Conservation (phyloP, 1,139 yeast species). For the Geotrichum candidum region DNA sequence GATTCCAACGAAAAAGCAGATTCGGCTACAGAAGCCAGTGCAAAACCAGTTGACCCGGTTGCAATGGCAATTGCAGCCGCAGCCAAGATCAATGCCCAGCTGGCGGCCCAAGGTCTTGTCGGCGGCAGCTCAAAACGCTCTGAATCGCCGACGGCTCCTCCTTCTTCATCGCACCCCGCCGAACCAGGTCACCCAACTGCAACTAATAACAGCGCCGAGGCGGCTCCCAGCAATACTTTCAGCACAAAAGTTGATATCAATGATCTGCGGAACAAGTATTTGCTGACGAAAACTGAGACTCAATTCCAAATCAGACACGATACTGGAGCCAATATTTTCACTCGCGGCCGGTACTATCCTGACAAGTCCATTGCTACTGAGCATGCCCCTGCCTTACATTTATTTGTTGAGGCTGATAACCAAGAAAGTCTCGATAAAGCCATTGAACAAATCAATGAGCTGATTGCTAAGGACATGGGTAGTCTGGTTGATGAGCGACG, state of each 20-base stretch:
- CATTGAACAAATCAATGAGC: conserved; percentile 29
- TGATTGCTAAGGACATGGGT: conserved; percentile 33
- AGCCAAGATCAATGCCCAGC: conserved; percentile 34
- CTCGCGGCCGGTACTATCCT: conserved; percentile 38
- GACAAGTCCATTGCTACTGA: conserved; percentile 35
- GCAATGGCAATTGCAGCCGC: conserved; percentile 35
- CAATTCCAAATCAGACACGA: conserved; percentile 30
- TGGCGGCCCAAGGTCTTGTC: conserved; percentile 20
- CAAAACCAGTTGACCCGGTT: conserved; percentile 24
- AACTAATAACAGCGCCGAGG: background rate
- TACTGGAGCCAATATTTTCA: conserved; percentile 34
- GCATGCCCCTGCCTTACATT: conserved; percentile 34
- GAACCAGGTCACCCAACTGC: background rate
- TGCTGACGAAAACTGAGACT: conserved; percentile 36
- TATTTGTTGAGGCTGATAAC: conserved; percentile 31
- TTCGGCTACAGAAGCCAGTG: background rate
- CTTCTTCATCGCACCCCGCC: background rate
- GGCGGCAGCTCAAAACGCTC: conserved; percentile 4
- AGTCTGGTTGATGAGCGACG: conserved; percentile 33
- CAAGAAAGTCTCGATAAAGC: conserved; percentile 33
- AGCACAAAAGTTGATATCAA: conserved; percentile 34
- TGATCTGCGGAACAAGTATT: conserved; percentile 36
- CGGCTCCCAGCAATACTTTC: background rate
- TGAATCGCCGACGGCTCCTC: background rate
- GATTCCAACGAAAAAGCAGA: background rate